Conservation (phyloP, 768 basidiomycete species). For the Hebeloma cylindrosporum region DNA sequence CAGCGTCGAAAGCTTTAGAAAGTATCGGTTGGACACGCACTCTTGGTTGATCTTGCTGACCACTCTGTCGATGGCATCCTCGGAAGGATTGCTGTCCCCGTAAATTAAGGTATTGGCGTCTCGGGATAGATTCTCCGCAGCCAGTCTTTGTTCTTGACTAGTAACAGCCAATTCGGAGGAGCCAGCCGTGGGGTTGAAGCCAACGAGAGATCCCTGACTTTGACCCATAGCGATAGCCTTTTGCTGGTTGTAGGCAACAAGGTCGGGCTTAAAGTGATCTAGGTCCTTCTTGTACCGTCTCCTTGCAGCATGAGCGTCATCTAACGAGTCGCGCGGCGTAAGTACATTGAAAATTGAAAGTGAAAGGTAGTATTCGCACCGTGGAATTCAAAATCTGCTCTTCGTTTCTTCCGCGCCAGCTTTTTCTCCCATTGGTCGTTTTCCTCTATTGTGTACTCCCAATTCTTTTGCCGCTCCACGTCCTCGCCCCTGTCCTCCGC, state of each 20-base stretch:
- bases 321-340: slow-evolving; percentile 38
- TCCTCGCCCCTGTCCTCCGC: slow-evolving; percentile 94
- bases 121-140: slow-evolving; percentile 83
- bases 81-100: slow-evolving; percentile 91
- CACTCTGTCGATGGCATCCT: slow-evolving; percentile 93
- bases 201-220: slow-evolving; percentile 65
- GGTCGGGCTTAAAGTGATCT: slow-evolving; percentile 83
- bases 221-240: slow-evolving; percentile 84
- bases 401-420: slow-evolving; percentile 72
- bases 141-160: slow-evolving; percentile 62
- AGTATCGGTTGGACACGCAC: slow-evolving; percentile 48
- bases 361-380: slow-evolving; percentile 49
- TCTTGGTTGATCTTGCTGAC: slow-evolving; percentile 91
- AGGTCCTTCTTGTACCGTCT: slow-evolving; percentile 92
- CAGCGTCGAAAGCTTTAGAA: slow-evolving; percentile 2
- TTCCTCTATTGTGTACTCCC: slow-evolving; percentile 95
- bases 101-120: slow-evolving; percentile 93
- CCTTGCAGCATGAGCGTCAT: slow-evolving; percentile 87
- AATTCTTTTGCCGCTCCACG: slow-evolving; percentile 86
- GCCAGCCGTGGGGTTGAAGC: slow-evolving; percentile 53
- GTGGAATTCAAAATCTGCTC: slow-evolving; percentile 90
- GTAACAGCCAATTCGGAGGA: slow-evolving; percentile 27
- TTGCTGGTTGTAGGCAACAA: slow-evolving; percentile 83
- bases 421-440: slow-evolving; percentile 98
- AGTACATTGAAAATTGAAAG: not conserved